These are phyloP conservation scores for Colletotrichum noveboracense DNA, from an alignment of 2,329 filamentous ascomycete genomes.

Conservation along the genomic window DNA sequence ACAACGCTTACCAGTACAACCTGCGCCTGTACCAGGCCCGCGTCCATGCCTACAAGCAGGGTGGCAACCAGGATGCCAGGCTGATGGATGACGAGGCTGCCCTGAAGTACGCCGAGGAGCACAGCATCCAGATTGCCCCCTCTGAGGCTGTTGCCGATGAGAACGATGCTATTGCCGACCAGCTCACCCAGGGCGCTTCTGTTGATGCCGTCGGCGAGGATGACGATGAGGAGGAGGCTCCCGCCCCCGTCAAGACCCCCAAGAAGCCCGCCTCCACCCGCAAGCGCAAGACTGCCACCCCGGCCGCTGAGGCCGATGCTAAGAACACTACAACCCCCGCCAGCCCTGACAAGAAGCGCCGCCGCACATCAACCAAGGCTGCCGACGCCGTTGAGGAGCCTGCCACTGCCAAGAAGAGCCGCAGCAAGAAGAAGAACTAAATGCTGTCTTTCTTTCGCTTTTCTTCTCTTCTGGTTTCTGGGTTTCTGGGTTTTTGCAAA, in stretches of 20 bases:
- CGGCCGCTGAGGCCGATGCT: conserved; percentile 45
- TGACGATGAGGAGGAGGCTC: conserved; percentile 45
- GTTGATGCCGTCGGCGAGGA: conserved; percentile 44
- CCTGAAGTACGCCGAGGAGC: conserved; percentile 63
- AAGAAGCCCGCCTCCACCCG: conserved; percentile 58
- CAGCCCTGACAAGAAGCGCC: conserved; percentile 69
- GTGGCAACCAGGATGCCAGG: conserved; percentile 63
- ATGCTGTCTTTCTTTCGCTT: conserved; percentile 1
- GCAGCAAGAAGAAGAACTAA: conserved; percentile 22
- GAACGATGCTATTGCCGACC: conserved; percentile 64
- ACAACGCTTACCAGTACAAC: conserved; percentile 72
- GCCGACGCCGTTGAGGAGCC: conserved; percentile 47
- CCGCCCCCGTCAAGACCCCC: conserved; percentile 58
- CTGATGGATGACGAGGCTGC: conserved; percentile 67
- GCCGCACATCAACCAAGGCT: conserved; percentile 61
- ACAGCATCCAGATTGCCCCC: conserved; percentile 58
- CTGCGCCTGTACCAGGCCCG: conserved; percentile 69
- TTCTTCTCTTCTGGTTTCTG: conserved; percentile 7
- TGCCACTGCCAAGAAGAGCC: conserved; percentile 63
- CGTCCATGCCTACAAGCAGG: conserved; percentile 68
- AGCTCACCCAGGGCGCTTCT: conserved; percentile 53
- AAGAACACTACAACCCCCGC: conserved; percentile 47
- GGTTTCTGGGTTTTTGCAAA: conserved; percentile 23
- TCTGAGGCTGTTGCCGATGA: conserved; percentile 48
- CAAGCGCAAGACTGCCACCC: conserved; percentile 61